Evolutionary conservation across 2,329 filamentous ascomycete genomes (phyloP), one percentile per base, ranked within the genome.

Genomic region (Cucurbitaria berberidis): DNA sequence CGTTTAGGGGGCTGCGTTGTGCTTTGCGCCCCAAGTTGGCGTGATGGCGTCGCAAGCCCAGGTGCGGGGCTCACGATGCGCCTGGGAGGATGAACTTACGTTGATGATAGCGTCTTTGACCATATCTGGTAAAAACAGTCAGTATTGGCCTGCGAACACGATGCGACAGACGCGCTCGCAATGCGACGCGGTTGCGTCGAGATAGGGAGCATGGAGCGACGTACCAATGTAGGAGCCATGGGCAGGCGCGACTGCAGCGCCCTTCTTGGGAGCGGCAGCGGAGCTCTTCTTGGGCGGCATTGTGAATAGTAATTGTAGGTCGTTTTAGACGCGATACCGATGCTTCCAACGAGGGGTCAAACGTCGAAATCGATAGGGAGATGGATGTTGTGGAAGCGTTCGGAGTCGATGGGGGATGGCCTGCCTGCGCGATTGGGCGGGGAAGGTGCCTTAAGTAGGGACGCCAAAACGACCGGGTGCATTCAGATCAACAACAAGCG

Each of bases 31-130:
- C 65, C 62, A 62, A 62, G 57, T 42, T 48, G 51, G 64, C 60
- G 66, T 58, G 62, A 65, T 64, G 68, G 68, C 67, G 71, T 73
- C 72, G 70, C 72, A 66, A 60, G 50, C 51, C 46, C 56, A 45
- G 55, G 61, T 66, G 66, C 65, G 68, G 68, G 73, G 74, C 69
- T 75, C 68, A 58, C 63, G 62, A 76, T 79, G 80, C 82, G 80
- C 81, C 73, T 61, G 70, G 65, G 69, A 72, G 72, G 74, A 78
- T 82, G 70, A 73, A 88, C 86, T 86, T 77, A 89, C 86, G 77
- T 83, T 84, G 71, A 88, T 76, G 73, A 89, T 86, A 66, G 86
- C 86, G 76, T 89, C 86, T 78, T 87, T 88, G 77, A 89, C 87
- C 86, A 89, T 88, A 77, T 87, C 86, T 88, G 75, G 73, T 71